Base-by-base conservation (phyloP, 108 stramenopile species). In the Fragilaria radians region DNA sequence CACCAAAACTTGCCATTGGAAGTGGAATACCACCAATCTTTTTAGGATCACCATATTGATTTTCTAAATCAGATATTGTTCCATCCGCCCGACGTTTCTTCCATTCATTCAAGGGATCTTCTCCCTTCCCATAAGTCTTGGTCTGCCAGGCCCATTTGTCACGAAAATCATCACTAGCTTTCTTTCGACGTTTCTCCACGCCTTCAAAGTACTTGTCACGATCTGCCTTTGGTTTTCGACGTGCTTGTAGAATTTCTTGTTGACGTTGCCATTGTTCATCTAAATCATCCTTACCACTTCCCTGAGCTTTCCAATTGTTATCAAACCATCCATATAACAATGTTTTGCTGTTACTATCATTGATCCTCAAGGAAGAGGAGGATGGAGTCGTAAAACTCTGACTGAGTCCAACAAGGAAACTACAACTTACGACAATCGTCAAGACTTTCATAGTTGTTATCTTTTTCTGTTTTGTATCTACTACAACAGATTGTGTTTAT, bases 131-230 rank as follows among this genome's bases (percentile, higher is more conserved):
- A 56, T 89, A 89, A 19, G 65, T 65, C 67, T 88, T 87, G 45
- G 67, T 87, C 63, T 94, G 93, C 89, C 89, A 94, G 7, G 78
- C 85, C 93, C 93, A 94, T 66, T 77, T 90, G 28, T 83, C 81
- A 1, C 75, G 52, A 59, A 86, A 88, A 24, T 94, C 78, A 56
- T 76, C 48, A n/a, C 61, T 64, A 24, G 87, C 89, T n/a, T 78
- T 62, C 17, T 63, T 36, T 1, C 93, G 81, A 32, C 83, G 73
- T 30, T 83, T 66, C 53, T 89, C 87, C 32, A 89, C 71, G 19
- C 79, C 57, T 57, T 74, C 47, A 65, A 94, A 94, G 75, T 94
- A 90, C 57, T 72, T 61, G 32, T 89, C 76, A 27, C 85, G 82
- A 45, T 83, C 78, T 32, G 61, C 62, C 33, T 81, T 69, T 14